Evolutionary conservation across 73 alveolate genomes (phyloP), one percentile per base, ranked within the genome.

Genomic region (Paramecium caudatum): DNA sequence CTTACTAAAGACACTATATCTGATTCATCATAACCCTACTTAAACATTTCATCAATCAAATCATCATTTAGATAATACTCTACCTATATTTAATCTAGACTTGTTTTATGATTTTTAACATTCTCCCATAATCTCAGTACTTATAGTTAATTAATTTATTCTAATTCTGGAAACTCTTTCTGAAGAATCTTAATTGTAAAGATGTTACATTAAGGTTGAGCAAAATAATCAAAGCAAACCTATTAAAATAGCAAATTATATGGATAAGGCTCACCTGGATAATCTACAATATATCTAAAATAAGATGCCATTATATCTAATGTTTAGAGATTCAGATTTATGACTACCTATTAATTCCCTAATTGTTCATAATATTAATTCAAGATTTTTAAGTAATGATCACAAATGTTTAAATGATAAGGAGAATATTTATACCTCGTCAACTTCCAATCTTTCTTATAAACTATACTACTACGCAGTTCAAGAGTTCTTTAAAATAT

Each of bases 31-130:
- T 5, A 41, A 17, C 88, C 88, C 21, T 74, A 13, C n/a, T 16
- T 43, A 74, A 39, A 74, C 88, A 74, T 74, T 41, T 37, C 43
- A 19, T 74, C 88, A 9, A 74, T 17, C 6, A 74, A 41, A 43
- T 74, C 88, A 74, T 74, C 88, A 17, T 74, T 74, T 41, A 74
- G 15, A 39, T 37, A 37, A 74, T 74, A 74, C 15, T 74, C 88
- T 10, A 74, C 21, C 19, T 27, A 39, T 1, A 74, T 74, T 25
- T 74, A 45, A 41, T 74, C 62, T 36, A 74, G 23, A 39, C 45
- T 37, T 36, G 88, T 41, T 3, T 27, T 37, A 6, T 17, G 6
- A 45, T 43, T 45, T 25, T 74, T 74, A 4, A 74, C 8, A 30
- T 45, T 39, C 7, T 74, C 5, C 88, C 88, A 74, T 41, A 41